Conservation (phyloP, 306 rosid genomes). For the Vicia sativa region DNA sequence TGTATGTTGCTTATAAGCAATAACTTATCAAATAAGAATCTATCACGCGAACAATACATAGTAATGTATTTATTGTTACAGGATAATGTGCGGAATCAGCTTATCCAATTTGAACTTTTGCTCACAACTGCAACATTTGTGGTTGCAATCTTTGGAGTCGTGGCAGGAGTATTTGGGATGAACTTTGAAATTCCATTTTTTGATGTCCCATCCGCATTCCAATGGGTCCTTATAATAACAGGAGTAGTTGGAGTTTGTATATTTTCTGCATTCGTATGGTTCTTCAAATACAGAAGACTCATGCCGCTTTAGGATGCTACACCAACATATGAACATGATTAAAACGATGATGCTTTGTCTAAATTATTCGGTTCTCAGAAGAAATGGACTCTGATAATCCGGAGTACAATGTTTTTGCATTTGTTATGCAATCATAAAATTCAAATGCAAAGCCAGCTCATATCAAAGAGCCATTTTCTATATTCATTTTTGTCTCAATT, state of each 20-base stretch:
- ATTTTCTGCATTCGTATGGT: conserved; percentile 87
- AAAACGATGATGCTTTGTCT: conserved; percentile 20
- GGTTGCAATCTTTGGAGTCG: conserved; percentile 96
- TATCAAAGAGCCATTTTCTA: conserved; percentile 43
- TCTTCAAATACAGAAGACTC: conserved; percentile 93
- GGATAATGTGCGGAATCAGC: conserved; percentile 98
- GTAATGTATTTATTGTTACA: conserved; percentile 38
- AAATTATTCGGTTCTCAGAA: neutral
- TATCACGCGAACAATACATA: conserved; percentile 13
- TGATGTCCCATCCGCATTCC: conserved; percentile 66
- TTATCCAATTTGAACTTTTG: conserved; percentile 93
- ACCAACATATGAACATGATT: conserved; percentile 29
- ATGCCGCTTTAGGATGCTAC: conserved; percentile 77
- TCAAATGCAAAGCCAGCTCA: conserved; percentile 34
- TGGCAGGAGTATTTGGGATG: conserved; percentile 97
- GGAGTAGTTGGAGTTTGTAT: conserved; percentile 73
- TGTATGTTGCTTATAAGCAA: neutral
- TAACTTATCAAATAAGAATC: neutral
- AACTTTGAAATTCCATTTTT: conserved; percentile 74
- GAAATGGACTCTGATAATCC: neutral
- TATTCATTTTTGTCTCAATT: conserved; percentile 41
- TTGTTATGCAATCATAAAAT: conserved; percentile 22
- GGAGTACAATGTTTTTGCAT: conserved; percentile 18
- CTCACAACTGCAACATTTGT: conserved; percentile 97
- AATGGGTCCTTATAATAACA: conserved; percentile 84